These are phyloP conservation scores for Monosporascus sp. DNA, from an alignment of 2,329 filamentous ascomycete genomes.

Conservation along the genomic window DNA sequence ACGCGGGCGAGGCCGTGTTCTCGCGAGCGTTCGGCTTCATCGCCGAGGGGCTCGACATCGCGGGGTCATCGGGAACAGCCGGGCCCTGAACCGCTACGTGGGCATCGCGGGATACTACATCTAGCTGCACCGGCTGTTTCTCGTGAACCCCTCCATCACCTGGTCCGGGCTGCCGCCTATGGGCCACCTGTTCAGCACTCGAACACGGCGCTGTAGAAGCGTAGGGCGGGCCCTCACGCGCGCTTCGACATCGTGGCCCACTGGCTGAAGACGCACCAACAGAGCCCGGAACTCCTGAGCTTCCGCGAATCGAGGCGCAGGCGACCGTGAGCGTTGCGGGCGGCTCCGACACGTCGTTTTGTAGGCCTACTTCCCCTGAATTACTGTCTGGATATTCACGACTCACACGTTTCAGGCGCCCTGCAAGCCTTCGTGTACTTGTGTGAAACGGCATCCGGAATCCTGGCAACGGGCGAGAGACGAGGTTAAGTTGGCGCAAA, in stretches of 20 bases:
- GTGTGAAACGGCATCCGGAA: too few species aligned
- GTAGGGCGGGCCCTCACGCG: slow-evolving; percentile 4
- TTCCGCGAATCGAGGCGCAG: neutral
- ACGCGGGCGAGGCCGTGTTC: slow-evolving; percentile 22
- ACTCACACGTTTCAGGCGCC: too few species aligned
- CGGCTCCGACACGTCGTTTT: too few species aligned
- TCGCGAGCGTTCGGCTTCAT: slow-evolving; percentile 22
- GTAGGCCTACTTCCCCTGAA: too few species aligned
- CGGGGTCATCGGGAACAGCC: slow-evolving; percentile 10
- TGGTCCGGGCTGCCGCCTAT: slow-evolving; percentile 8
- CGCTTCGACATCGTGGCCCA: slow-evolving; percentile 7
- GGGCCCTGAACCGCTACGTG: slow-evolving; percentile 1
- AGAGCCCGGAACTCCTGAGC: neutral
- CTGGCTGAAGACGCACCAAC: slow-evolving; percentile 1
- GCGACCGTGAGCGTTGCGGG: too few species aligned
- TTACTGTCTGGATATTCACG: too few species aligned
- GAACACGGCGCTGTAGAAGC: slow-evolving; percentile 1
- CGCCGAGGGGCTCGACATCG: slow-evolving; percentile 16
- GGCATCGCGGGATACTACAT: slow-evolving; percentile 4
- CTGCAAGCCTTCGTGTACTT: too few species aligned
- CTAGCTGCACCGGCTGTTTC: slow-evolving; percentile 8
- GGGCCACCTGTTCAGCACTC: slow-evolving; percentile 5
- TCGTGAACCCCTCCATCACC: slow-evolving; percentile 11
- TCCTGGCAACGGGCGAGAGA: too few species aligned
- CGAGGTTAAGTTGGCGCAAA: too few species aligned